Base-by-base conservation (phyloP, 2,329 filamentous ascomycete species). In the Thelonectria olida region DNA sequence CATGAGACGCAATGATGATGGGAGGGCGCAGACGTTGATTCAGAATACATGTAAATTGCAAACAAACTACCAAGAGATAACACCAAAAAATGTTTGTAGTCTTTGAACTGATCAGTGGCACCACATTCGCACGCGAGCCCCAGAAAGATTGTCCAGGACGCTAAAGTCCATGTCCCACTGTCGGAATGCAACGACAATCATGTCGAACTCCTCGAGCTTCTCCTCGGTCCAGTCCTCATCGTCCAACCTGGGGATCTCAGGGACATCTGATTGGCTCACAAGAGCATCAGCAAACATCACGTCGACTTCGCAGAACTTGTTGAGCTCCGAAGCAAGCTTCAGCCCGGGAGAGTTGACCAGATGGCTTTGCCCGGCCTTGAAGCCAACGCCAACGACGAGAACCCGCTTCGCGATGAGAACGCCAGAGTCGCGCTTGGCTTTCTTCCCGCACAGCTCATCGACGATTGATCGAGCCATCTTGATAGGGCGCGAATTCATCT, bases 111-210 rank as follows among this genome's bases (percentile, higher is more conserved):
- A 34, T 34, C 31, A 34, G 31, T 54, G 54, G 61, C 77, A 81
- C 75, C 76, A 79, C 67, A 73, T 77, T 61, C 80, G 72, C 20
- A 82, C 69, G 34, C 70, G 68, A 5, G 76, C 75, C n/a, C 57
- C 71, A n/a, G 74, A 20, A 6, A 83, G 65, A 23, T 69, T 60
- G 9, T 75, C 67, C 2, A 82, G 63, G 0, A 82, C 60, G 7
- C 44, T 62, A 63, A 71, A 68, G 34, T 67, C 57, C 59, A 71
- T 63, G 1, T 51, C 60, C 22, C 28, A 41, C 10, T 71, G 66
- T 20, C 45, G 50, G 19, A 62, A 59, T 25, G 58, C 55, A 4
- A 71, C 63, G 3, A 69, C 57, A 2, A 71, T 67, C 28, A 61
- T 34, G 13, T 71, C 66, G 8, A 69, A 71, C 1, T 13, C 36